These are phyloP conservation scores for Fraxinus nigra DNA, from an alignment of 305 asterid species.

Conservation along the genomic window DNA sequence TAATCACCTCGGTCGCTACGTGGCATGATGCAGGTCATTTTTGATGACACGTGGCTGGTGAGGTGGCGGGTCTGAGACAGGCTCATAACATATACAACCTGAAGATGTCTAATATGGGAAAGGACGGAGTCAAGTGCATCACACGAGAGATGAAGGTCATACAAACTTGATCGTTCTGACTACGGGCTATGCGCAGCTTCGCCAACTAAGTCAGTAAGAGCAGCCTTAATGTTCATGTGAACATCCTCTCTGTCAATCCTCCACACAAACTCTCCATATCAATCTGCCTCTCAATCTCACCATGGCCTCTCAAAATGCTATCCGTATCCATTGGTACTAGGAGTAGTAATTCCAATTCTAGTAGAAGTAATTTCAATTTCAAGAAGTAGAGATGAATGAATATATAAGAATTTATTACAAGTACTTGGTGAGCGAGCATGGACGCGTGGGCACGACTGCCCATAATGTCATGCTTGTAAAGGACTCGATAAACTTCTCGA, in stretches of 20 bases:
- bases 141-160: conserved; percentile 88
- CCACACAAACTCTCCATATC: conserved; percentile 77
- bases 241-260: conserved; percentile 96
- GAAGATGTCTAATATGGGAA: conserved; percentile 57
- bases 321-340: conserved; percentile 22
- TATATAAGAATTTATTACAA: background rate
- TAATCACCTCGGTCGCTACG: too few relatives aligned
- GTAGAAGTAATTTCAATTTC: background rate
- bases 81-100: conserved; percentile 38
- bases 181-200: conserved; percentile 98
- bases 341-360: background rate
- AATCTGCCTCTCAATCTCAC: conserved; percentile 64
- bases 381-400: background rate
- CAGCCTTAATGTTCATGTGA: conserved; percentile 97
- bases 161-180: conserved; percentile 89
- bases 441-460: conserved; percentile 95
- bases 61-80: too few relatives aligned
- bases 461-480: conserved; percentile 89
- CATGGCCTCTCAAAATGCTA: conserved; percentile 62
- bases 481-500: conserved; percentile 88
- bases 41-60: too few relatives aligned
- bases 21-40: too few relatives aligned
- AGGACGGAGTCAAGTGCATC: conserved; percentile 71
- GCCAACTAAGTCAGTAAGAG: conserved; percentile 88
- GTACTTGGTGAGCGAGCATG: conserved; percentile 88